phyloP scores from a whole-genome alignment of 2,329 filamentous ascomycete genomes.

The Fusarium sp. region DNA sequence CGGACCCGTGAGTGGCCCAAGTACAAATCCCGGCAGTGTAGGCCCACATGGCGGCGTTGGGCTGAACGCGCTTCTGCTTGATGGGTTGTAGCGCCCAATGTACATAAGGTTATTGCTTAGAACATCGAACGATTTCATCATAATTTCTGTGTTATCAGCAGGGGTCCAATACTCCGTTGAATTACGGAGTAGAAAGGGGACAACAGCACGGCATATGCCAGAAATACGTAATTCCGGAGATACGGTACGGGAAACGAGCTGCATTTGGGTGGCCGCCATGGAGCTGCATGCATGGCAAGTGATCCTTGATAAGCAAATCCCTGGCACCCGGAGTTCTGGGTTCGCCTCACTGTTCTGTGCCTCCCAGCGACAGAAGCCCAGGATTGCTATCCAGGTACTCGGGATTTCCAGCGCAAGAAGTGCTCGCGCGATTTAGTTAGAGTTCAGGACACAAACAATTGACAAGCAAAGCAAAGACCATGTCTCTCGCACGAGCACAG shows the following conservation, averaged over 20 bases:
- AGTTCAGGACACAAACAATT: background rate
- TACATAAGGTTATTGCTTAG: background rate
- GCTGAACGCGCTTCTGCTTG: background rate
- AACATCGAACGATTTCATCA: background rate
- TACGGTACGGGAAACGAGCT: background rate
- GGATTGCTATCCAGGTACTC: background rate
- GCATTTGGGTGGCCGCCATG: background rate
- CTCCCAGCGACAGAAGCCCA: background rate
- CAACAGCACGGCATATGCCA: background rate
- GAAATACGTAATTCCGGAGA: background rate
- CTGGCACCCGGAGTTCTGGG: background rate
- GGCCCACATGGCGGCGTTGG: background rate
- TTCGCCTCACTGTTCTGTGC: background rate
- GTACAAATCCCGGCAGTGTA: background rate
- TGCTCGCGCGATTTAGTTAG: background rate
- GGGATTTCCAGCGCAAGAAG: background rate
- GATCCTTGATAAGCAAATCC: background rate
- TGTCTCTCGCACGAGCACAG: background rate
- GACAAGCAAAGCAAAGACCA: background rate
- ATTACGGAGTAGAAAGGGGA: background rate
- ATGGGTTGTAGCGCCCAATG: background rate
- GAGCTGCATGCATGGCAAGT: background rate
- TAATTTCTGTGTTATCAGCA: background rate
- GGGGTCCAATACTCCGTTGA: background rate
- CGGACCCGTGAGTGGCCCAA: background rate